These are phyloP conservation scores for Yarrowia sp. DNA, from an alignment of 805 yeast genomes.

Conservation along the genomic window DNA sequence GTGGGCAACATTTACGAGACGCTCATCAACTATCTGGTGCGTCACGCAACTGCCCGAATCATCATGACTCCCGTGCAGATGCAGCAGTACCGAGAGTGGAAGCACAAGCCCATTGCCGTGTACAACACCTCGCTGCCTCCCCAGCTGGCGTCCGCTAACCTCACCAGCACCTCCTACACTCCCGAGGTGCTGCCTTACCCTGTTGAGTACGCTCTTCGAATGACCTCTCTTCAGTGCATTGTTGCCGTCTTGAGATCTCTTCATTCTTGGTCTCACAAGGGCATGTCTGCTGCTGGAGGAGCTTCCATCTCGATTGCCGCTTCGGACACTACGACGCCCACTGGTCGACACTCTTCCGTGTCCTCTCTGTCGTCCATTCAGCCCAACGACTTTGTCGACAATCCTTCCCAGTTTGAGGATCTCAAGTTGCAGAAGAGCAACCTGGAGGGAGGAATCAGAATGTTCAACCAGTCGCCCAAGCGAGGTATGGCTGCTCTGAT, in stretches of 20 bases:
- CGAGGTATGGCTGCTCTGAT: slow-evolving; percentile 66
- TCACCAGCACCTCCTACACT: slow-evolving; percentile 43
- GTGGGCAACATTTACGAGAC: slow-evolving; percentile 84
- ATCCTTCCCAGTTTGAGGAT: slow-evolving; percentile 79
- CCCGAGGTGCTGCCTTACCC: slow-evolving; percentile 45
- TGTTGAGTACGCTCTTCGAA: slow-evolving; percentile 76
- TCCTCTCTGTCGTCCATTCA: slow-evolving; percentile 1
- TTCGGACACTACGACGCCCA: slow-evolving; percentile 16
- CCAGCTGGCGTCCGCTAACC: slow-evolving; percentile 64
- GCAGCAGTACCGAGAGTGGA: slow-evolving; percentile 49
- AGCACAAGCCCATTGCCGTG: slow-evolving; percentile 58
- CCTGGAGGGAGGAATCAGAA: slow-evolving; percentile 68
- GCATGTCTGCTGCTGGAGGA: slow-evolving; percentile 37
- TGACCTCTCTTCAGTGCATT: slow-evolving; percentile 72
- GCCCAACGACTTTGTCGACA: slow-evolving; percentile 45
- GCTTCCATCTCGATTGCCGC: slow-evolving; percentile 28
- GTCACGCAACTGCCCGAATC: slow-evolving; percentile 66
- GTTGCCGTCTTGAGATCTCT: slow-evolving; percentile 80
- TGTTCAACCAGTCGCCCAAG: slow-evolving; percentile 82
- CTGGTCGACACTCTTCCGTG: slow-evolving; percentile 4
- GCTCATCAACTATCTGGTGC: slow-evolving; percentile 70
- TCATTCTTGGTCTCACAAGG: slow-evolving; percentile 81
- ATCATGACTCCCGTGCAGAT: slow-evolving; percentile 70
- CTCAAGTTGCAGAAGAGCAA: slow-evolving; percentile 80
- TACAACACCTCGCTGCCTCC: slow-evolving; percentile 74